phyloP scores from a whole-genome alignment of 768 basidiomycete genomes.

The Russula compacta region DNA sequence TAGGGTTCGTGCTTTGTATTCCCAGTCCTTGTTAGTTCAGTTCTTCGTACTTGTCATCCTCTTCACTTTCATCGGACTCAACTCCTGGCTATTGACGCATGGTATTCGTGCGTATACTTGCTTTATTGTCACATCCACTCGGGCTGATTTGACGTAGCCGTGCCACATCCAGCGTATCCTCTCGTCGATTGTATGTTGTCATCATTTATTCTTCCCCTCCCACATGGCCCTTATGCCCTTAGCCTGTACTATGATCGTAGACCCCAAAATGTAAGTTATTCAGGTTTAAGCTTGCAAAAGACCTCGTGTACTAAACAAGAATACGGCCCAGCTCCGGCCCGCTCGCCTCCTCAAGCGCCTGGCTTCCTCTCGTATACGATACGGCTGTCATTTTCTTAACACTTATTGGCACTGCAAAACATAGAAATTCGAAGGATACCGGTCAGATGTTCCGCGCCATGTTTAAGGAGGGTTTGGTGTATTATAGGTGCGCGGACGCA shows the following conservation, averaged over 20 bases:
- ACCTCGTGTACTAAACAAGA: not conserved
- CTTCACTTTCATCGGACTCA: constrained; percentile 34
- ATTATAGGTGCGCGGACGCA: constrained; percentile 6
- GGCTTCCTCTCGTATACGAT: constrained; percentile 35
- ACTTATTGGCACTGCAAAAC: constrained; percentile 24
- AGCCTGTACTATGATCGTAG: constrained; percentile 38
- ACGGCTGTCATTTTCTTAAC: constrained; percentile 30
- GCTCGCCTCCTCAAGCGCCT: constrained; percentile 31
- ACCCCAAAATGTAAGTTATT: constrained; percentile 21
- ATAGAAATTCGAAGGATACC: not conserved
- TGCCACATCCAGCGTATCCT: not conserved
- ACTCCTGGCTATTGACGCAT: constrained; percentile 44
- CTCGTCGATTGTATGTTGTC: constrained; percentile 4
- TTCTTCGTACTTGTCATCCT: constrained; percentile 30
- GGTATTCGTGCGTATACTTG: constrained; percentile 36
- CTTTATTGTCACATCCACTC: not conserved
- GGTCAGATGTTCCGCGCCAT: constrained; percentile 6
- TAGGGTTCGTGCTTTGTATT: constrained; percentile 28
- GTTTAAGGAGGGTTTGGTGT: constrained; percentile 9
- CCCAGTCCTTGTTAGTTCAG: constrained; percentile 20
- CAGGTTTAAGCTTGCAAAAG: not conserved
- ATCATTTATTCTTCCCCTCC: no score
- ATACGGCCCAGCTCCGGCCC: constrained; percentile 17
- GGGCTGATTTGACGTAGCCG: not conserved
- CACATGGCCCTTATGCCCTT: not conserved